Evolutionary conservation across 441 rosid species (phyloP).

Genomic region (Brassica hybrid): DNA sequence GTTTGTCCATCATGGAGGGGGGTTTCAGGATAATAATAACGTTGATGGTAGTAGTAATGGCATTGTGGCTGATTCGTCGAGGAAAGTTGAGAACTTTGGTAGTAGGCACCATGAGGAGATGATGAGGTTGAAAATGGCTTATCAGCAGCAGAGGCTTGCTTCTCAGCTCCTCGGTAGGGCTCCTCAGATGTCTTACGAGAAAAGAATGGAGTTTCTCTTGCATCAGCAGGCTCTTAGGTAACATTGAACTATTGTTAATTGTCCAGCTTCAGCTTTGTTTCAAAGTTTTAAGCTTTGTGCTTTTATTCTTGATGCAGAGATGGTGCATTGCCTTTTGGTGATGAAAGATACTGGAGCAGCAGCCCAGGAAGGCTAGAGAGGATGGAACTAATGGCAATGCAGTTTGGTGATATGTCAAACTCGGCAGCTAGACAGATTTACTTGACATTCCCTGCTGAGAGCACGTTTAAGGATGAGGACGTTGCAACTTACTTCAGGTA

Average conservation of each 20-base stretch:
- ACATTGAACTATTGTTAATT: not conserved
- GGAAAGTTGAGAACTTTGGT: constrained; percentile 63
- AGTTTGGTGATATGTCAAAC: constrained; percentile 36
- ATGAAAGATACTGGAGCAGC: constrained; percentile 43
- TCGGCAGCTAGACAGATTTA: constrained; percentile 65
- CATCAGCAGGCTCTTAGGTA: constrained; percentile 75
- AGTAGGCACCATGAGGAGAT: constrained; percentile 62
- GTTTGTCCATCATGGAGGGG: not conserved
- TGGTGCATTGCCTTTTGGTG: constrained; percentile 36
- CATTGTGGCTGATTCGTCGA: constrained; percentile 57
- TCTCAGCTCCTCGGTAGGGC: constrained; percentile 48
- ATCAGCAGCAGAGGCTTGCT: constrained; percentile 70
- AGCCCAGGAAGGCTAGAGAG: constrained; percentile 56
- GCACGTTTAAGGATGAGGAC: constrained; percentile 70
- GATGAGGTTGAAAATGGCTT: constrained; percentile 66
- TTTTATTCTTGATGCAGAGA: constrained; percentile 22
- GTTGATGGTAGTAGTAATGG: constrained; percentile 45
- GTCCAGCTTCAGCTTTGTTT: not conserved
- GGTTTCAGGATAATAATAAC: not conserved
- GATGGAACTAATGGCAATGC: constrained; percentile 56
- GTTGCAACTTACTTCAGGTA: constrained; percentile 74
- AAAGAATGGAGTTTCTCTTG: constrained; percentile 60
- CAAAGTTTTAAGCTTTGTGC: constrained; percentile 19
- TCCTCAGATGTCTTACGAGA: constrained; percentile 50
- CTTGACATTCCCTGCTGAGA: constrained; percentile 71